Evolutionary conservation across 345 rosid genomes (phyloP).

Genomic region (Stellera chamaejasme): DNA sequence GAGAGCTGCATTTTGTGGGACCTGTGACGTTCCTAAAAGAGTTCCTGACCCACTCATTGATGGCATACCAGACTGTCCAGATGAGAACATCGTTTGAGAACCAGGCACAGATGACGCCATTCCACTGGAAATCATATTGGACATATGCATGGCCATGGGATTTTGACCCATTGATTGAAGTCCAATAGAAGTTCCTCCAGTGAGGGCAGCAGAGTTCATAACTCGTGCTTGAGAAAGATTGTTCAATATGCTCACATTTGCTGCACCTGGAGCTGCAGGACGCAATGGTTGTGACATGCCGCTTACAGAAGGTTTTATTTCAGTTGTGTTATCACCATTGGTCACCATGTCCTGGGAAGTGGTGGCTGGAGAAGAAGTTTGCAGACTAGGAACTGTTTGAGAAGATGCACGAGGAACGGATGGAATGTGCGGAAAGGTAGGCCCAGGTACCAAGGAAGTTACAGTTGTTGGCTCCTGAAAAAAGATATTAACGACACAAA

Average conservation of each 20-base stretch:
- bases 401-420: slow-evolving; percentile 67
- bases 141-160: slow-evolving; percentile 89
- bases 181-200: slow-evolving; percentile 83
- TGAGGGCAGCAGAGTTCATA: slow-evolving; percentile 77
- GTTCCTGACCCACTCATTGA: slow-evolving; percentile 62
- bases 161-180: slow-evolving; percentile 68
- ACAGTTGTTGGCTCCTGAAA: slow-evolving; percentile 83
- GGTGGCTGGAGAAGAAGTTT: slow-evolving; percentile 74
- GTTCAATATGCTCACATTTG: slow-evolving; percentile 84
- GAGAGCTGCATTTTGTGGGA: slow-evolving; percentile 47
- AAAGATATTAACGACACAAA: slow-evolving; percentile 7
- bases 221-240: slow-evolving; percentile 87
- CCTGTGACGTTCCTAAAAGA: slow-evolving; percentile 54
- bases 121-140: slow-evolving; percentile 94
- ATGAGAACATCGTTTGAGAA: slow-evolving; percentile 62
- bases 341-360: slow-evolving; percentile 69
- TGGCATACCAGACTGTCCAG: slow-evolving; percentile 59
- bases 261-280: slow-evolving; percentile 65
- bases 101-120: slow-evolving; percentile 77
- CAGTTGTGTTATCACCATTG: slow-evolving; percentile 48
- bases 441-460: slow-evolving; percentile 56
- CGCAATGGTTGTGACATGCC: slow-evolving; percentile 60
- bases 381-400: slow-evolving; percentile 66
- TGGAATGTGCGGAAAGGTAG: slow-evolving; percentile 60
- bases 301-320: slow-evolving; percentile 72